These are phyloP conservation scores for Plasmodium reichenowi DNA, from an alignment of 169 alveolate species.

Conservation along the genomic window DNA sequence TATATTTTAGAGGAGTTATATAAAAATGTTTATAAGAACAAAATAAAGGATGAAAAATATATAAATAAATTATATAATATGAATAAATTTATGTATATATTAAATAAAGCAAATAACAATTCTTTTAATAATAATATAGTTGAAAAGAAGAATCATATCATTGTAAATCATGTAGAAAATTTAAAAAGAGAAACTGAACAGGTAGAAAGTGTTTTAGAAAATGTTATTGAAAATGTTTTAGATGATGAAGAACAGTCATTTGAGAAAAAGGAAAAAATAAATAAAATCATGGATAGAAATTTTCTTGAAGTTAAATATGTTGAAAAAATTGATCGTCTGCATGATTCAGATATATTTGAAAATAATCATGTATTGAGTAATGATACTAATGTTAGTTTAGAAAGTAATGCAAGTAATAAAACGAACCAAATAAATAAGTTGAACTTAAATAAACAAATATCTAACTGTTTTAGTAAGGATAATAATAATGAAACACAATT, in stretches of 20 bases:
- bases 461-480: slow-evolving; percentile 60
- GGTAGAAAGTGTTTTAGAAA: neutral
- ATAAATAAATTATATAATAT: slow-evolving; percentile 38
- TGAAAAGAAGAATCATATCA: neutral
- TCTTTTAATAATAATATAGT: neutral
- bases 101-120: slow-evolving; percentile 20
- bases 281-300: too few relatives aligned
- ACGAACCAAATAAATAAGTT: slow-evolving; percentile 25
- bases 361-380: neutral
- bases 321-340: too few relatives aligned
- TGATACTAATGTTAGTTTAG: slow-evolving; percentile 27
- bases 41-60: neutral
- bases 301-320: too few relatives aligned
- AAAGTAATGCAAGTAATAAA: slow-evolving; percentile 36
- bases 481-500: slow-evolving; percentile 46
- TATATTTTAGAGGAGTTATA: slow-evolving; percentile 31
- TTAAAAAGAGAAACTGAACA: slow-evolving; percentile 24
- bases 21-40: neutral
- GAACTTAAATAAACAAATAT: slow-evolving; percentile 41
- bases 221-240: too few relatives aligned
- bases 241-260: neutral
- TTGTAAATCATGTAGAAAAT: neutral
- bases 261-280: slow-evolving; percentile 3
- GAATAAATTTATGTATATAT: slow-evolving; percentile 22
- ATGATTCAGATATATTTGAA: too few relatives aligned